Conservation (phyloP, 2,329 filamentous ascomycete genomes). For the Penicillium oxalicum region DNA sequence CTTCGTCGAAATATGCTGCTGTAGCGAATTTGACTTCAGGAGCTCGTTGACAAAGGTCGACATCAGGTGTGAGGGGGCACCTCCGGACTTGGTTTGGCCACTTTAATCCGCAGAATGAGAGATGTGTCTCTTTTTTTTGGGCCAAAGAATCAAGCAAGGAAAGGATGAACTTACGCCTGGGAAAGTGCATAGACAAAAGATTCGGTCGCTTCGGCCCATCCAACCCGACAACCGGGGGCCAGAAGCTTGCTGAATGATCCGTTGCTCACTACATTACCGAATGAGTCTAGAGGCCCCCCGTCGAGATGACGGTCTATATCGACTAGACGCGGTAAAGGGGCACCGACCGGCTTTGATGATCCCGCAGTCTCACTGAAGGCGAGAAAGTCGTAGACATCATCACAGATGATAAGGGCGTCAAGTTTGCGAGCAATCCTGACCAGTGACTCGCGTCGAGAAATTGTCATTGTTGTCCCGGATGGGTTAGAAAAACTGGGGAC, state of each 20-base stretch:
- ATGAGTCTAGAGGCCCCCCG: constrained; percentile 51
- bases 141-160: background rate
- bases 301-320: constrained; percentile 66
- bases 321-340: constrained; percentile 50
- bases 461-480: constrained; percentile 12
- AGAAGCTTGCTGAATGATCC: constrained; percentile 80
- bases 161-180: constrained; percentile 43
- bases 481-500: constrained; percentile 19
- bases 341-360: constrained; percentile 6
- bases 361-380: constrained; percentile 54
- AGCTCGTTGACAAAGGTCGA: constrained; percentile 51
- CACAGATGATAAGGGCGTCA: constrained; percentile 70
- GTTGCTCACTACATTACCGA: constrained; percentile 75
- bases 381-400: constrained; percentile 88
- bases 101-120: constrained; percentile 1
- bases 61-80: constrained; percentile 51
- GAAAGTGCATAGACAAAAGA: constrained; percentile 52
- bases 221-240: constrained; percentile 71
- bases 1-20: constrained; percentile 46
- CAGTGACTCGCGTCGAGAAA: constrained; percentile 54
- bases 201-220: constrained; percentile 69
- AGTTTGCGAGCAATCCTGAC: constrained; percentile 65
- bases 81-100: constrained; percentile 44
- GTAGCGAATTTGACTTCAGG: constrained; percentile 44
- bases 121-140: too few relatives aligned